Conservation (phyloP, 805 yeast genomes). For the Candida multigemmis region DNA sequence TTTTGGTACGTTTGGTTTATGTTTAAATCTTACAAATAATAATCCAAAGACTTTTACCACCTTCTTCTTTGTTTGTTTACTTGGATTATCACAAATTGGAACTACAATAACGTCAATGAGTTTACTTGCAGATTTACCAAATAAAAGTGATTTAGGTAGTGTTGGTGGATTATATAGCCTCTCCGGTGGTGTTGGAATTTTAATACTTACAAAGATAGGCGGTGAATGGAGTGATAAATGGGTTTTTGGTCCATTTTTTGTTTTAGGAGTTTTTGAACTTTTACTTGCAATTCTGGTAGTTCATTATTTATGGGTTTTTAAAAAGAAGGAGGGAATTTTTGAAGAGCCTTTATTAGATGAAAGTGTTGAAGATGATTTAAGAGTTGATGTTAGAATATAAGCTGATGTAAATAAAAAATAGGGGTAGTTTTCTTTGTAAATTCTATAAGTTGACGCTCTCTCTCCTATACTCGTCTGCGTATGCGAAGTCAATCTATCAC, state of each 20-base stretch:
- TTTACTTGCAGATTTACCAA: conserved; percentile 32
- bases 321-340: too few relatives aligned
- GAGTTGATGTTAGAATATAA: too few relatives aligned
- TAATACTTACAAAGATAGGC: conserved; percentile 51
- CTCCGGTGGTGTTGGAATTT: conserved; percentile 60
- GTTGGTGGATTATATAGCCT: conserved; percentile 64
- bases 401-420: too few relatives aligned
- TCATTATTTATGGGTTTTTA: too few relatives aligned
- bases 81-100: conserved; percentile 58
- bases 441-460: too few relatives aligned
- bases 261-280: conserved; percentile 40
- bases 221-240: conserved; percentile 51
- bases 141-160: conserved; percentile 46
- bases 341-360: too few relatives aligned
- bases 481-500: too few relatives aligned
- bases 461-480: too few relatives aligned
- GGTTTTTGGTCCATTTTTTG: conserved; percentile 50
- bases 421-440: too few relatives aligned
- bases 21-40: conserved; percentile 10
- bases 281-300: too few relatives aligned
- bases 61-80: conserved; percentile 28
- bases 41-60: conserved; percentile 28
- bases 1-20: conserved; percentile 26
- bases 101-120: conserved; percentile 58
- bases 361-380: too few relatives aligned